Evolutionary conservation across 192 early-diverging fungal species (phyloP).

Genomic region (Backusella tuberculispora): DNA sequence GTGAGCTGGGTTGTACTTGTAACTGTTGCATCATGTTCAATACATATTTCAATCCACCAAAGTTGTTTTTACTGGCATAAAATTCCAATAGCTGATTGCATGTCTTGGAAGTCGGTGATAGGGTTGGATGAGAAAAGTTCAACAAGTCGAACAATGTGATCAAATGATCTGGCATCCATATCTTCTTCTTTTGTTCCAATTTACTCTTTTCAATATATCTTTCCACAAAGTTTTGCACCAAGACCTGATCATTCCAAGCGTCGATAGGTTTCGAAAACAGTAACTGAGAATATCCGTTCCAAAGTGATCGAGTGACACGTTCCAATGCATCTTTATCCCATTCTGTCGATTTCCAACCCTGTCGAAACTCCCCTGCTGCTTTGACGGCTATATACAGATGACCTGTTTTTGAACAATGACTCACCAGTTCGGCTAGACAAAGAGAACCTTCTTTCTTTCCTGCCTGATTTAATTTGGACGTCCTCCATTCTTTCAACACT

Average conservation of each 20-base stretch:
- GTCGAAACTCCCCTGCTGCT: constrained; percentile 7
- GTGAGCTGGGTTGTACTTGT: constrained; percentile 5
- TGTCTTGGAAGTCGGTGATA: constrained; percentile 1
- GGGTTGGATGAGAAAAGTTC: not conserved
- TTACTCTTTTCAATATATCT: constrained; percentile 2
- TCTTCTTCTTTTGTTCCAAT: not conserved
- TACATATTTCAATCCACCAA: not conserved
- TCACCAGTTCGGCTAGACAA: not conserved
- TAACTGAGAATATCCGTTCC: not conserved
- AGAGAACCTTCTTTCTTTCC: not conserved
- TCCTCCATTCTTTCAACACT: not conserved
- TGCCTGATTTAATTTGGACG: not conserved
- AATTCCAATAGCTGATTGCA: constrained; percentile 9
- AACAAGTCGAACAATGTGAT: not conserved
- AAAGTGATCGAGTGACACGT: not conserved
- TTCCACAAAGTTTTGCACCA: not conserved
- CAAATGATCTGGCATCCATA: not conserved
- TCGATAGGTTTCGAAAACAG: not conserved
- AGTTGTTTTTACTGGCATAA: constrained; percentile 9
- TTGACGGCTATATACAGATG: not conserved
- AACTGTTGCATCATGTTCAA: not conserved
- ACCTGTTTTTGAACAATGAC: not conserved
- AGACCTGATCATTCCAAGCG: not conserved
- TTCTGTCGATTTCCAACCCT: not conserved
- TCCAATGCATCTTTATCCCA: constrained; percentile 5